Evolutionary conservation across 495 filamentous ascomycete species (phyloP), one percentile per base, ranked within the genome.

Genomic region (Glarea lozoyensis): DNA sequence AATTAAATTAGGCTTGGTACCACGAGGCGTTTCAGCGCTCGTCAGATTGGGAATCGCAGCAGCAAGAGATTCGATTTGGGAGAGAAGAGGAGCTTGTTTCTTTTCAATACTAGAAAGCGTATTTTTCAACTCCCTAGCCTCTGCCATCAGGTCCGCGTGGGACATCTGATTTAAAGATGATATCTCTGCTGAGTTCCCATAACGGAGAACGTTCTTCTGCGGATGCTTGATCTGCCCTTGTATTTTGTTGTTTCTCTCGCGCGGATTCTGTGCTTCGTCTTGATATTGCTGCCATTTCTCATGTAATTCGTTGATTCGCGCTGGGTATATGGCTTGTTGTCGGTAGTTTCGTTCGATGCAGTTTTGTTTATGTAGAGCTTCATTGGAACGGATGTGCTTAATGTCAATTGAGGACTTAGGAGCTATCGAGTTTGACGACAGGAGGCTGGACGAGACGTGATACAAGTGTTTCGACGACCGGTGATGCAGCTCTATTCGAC

Each of bases 31-130:
- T 33, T 81, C 63, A 3, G 67, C 44, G 61, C 78, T 82, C 36
- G 87, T 94, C 24, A 90, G 70, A 62, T 97, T 98, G 10, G 92
- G 93, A 25, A 98, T 75, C 35, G 82, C 73, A 0, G 84, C 63
- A 2, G 92, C 88, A 20, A 95, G 72, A 18, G 66, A 64, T 18
- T 83, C 66, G 63, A 94, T 87, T 55, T 90, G 75, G 11, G 72
- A 65, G 34, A 72, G 64, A 42, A 85, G 68, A 6, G 50, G 49
- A 10, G 66, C 61, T 56, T 89, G 82, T 39, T 76, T 64, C 15
- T 64, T 62, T 41, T 79, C 74, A 46, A 87, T 75, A 4, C 52
- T 55, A 3, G 68, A 57, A 6, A 94, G 73, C 27, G 76, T 62
- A 1, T 70, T 63, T 56, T 94, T 95, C 25, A 96, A 51, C 1